Conservation (phyloP, 2,329 filamentous ascomycete species). For the Arthroderma sp. region DNA sequence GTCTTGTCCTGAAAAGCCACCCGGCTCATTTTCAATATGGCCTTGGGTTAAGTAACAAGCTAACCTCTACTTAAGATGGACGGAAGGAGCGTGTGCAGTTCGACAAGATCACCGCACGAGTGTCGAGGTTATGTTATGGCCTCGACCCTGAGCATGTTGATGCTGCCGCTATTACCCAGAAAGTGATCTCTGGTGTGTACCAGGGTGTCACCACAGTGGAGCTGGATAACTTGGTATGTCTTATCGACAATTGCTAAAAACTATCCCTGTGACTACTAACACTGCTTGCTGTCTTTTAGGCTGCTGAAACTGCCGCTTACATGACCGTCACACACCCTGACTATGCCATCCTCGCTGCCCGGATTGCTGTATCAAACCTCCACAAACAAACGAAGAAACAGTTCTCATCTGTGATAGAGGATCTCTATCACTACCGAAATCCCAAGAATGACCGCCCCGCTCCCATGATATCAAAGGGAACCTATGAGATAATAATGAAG, state of each 20-base stretch:
- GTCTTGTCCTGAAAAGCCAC: background rate
- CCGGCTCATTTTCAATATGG: too few species aligned
- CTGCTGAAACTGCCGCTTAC: conserved; percentile 96
- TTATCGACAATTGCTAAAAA: background rate
- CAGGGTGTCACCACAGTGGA: conserved; percentile 94
- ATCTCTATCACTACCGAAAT: conserved; percentile 93
- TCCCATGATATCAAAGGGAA: conserved; percentile 88
- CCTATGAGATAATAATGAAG: conserved; percentile 86
- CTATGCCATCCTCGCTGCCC: conserved; percentile 94
- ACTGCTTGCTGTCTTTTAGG: conserved; percentile 39
- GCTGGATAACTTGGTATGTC: conserved; percentile 82
- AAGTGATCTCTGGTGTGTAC: conserved; percentile 98
- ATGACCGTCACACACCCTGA: conserved; percentile 99
- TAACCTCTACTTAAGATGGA: conserved; percentile 52
- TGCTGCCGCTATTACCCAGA: conserved; percentile 94
- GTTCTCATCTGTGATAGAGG: conserved; percentile 87
- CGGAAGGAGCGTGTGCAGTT: conserved; percentile 99
- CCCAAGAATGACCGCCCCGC: conserved; percentile 72
- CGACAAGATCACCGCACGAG: conserved; percentile 99
- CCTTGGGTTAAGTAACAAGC: too few species aligned
- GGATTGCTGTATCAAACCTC: conserved; percentile 97
- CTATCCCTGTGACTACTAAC: background rate
- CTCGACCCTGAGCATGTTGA: conserved; percentile 93
- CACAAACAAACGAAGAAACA: conserved; percentile 99
- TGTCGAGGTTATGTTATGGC: conserved; percentile 93